Evolutionary conservation across 2,329 filamentous ascomycete genomes (phyloP), one percentile per base, ranked within the genome.

Genomic region (Colletotrichum sp.): DNA sequence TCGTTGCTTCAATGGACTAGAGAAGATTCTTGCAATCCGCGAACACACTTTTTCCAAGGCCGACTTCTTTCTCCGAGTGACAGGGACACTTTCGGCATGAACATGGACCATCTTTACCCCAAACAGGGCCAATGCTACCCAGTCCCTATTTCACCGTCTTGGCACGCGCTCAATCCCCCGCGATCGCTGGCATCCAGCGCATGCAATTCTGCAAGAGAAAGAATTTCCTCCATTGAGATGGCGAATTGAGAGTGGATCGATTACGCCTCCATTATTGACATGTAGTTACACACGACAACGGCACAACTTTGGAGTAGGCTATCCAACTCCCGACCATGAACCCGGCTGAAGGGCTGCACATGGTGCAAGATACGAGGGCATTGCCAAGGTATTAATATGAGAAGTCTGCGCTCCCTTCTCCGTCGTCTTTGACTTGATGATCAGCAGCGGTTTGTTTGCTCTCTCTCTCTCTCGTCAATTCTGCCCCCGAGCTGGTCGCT

Each of bases 151-250:
- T 38, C 57, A 27, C 66, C 66, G 70, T 57, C 66, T 72, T 72
- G 70, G 70, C 70, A 57, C 16, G 18, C 51, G 27, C 58, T 34
- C 29, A 29, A 29, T n/a, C 18, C 43, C 43, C 55, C 51, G 24
- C 29, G 36, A 21, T 36, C 31, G 4, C 27, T 7, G 9, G 15
- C 27, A 34, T 59, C 21, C 43, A 51, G 43, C n/a, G 43, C 43
- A 51, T 51, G 43, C 43, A 51, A 21, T 54, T 16, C 70, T 54
- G 59, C n/a, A 38, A n/a, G 51, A 6, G 15, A 33, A 3, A 15
- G 51, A 31, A 65, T 51, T 72, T 59, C 66, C 66, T 72, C 70
- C 70, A 54, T 65, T 72, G 18, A 70, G 6, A 36, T n/a, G 13
- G n/a, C 27, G n/a, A 16, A 34, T 16, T 6, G 11, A 5, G 8